phyloP scores from a whole-genome alignment of 140 eudicot species.

The Bidens hawaiensis region DNA sequence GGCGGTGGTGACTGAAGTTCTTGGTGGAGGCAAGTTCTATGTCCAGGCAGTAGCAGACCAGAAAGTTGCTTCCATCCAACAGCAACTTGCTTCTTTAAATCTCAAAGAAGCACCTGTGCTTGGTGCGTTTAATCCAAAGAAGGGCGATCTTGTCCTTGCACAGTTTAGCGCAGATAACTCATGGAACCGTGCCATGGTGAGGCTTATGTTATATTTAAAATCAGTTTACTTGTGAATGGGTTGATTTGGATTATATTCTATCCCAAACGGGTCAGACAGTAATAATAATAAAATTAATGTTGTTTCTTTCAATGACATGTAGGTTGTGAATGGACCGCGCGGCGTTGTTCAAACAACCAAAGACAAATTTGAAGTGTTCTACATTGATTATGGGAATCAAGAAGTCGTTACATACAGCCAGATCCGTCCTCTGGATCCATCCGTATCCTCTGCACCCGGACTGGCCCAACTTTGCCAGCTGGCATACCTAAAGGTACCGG shows the following conservation, averaged over 20 bases:
- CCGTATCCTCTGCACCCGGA: slow-evolving; percentile 69
- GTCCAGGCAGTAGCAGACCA: slow-evolving; percentile 79
- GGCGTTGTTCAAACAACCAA: slow-evolving; percentile 61
- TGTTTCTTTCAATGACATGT: not conserved
- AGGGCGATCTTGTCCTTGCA: slow-evolving; percentile 87
- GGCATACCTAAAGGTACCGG: slow-evolving; percentile 78
- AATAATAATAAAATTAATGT: not conserved
- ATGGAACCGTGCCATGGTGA: slow-evolving; percentile 98
- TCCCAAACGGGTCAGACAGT: not conserved
- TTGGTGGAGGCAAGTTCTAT: slow-evolving; percentile 88
- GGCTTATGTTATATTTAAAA: not conserved
- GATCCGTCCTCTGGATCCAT: slow-evolving; percentile 73
- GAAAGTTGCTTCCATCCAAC: slow-evolving; percentile 67
- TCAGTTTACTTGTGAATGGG: not conserved
- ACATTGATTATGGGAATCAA: slow-evolving; percentile 94
- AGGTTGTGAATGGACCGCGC: slow-evolving; percentile 90
- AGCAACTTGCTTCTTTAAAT: slow-evolving; percentile 73
- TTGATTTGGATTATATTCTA: not conserved
- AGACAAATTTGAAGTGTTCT: slow-evolving; percentile 82
- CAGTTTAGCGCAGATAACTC: slow-evolving; percentile 92
- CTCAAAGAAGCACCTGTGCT: slow-evolving; percentile 81
- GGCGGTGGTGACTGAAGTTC: slow-evolving; percentile 86
- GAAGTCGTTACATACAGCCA: slow-evolving; percentile 66
- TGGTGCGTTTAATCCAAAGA: slow-evolving; percentile 86
- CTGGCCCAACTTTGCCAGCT: slow-evolving; percentile 91